phyloP scores from a whole-genome alignment of 2,329 filamentous ascomycete genomes.

The Penicillium polonicum region DNA sequence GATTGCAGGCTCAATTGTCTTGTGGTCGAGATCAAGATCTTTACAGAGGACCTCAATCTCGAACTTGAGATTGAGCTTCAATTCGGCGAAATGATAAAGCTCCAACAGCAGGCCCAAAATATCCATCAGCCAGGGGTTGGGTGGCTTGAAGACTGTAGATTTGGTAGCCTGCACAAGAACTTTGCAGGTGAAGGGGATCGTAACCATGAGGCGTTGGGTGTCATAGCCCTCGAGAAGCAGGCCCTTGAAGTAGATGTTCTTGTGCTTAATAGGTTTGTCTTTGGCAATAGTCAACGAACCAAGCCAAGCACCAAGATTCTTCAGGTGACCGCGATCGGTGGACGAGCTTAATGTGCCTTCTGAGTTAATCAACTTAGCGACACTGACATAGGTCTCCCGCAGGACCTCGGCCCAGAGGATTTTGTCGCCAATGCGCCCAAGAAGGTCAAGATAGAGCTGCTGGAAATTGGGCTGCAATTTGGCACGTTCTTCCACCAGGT shows the following conservation, averaged over 20 bases:
- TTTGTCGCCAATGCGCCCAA: slow-evolving; percentile 77
- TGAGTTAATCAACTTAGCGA: slow-evolving; percentile 83
- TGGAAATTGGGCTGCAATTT: slow-evolving; percentile 98
- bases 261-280: slow-evolving; percentile 92
- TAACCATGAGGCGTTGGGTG: slow-evolving; percentile 83
- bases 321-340: slow-evolving; percentile 81
- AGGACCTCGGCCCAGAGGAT: slow-evolving; percentile 84
- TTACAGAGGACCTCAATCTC: slow-evolving; percentile 98
- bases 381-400: slow-evolving; percentile 85
- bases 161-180: slow-evolving; percentile 79
- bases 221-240: slow-evolving; percentile 91
- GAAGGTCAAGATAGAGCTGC: slow-evolving; percentile 82
- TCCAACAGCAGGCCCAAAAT: slow-evolving; percentile 89
- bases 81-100: slow-evolving; percentile 85
- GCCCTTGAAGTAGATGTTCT: slow-evolving; percentile 96
- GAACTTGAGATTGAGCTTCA: slow-evolving; percentile 96
- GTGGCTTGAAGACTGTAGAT: slow-evolving; percentile 87
- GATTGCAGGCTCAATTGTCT: slow-evolving; percentile 81
- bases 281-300: slow-evolving; percentile 89
- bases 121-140: slow-evolving; percentile 98
- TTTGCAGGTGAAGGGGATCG: slow-evolving; percentile 97
- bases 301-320: slow-evolving; percentile 92
- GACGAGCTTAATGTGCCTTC: slow-evolving; percentile 81
- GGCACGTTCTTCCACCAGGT: slow-evolving; percentile 91
- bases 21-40: slow-evolving; percentile 86